Base-by-base conservation (phyloP, 202 grass and related monocot genomes). In the Schoenoplectus triqueter region DNA sequence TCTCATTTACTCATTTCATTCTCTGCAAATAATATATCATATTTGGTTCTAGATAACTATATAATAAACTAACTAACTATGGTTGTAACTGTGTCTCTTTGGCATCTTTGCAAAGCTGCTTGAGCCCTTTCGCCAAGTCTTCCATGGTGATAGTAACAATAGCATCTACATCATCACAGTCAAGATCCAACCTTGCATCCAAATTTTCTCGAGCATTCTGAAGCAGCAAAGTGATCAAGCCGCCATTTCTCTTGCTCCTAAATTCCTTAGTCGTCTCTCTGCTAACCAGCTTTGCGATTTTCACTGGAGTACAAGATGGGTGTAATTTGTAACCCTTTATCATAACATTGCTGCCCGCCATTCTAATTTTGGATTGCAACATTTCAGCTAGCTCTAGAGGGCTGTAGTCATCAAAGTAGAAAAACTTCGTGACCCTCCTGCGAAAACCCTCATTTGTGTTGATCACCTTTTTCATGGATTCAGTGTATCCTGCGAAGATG, bases 121-220 rank as follows among this genome's bases (percentile, higher is more conserved):
- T 66, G 64, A 66, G 21, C 22, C 64, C 64, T 9, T 66, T 66
- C 3, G 39, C 64, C 59, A 62, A 6, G 59, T 62, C 59, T 7
- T 62, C 59, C 59, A 62, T 6, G 59, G 59, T 62, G 59, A 65
- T 65, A 6, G 18, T 65, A 8, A 66, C 64, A 66, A 66, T 66
- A 4, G 21, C 9, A 41, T 66, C 10, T 3, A 31, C 20, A 66
- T 66, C 20, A 66, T 66, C 22, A 1, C 64, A 66, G 1, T 66
- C 3, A 31, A 40, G 64, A 66, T 66, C 64, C 64, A 66, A 66
- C 64, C 64, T 66, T 9, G 64, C 64, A 66, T 66, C 64, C 19
- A 66, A 66, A 10, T 66, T 66, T 66, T 66, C 64, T 0, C 21
- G 64, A 39, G 64, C 64, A 1, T 66, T 66, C 64, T 40, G 8